Percentiles rank a stretch among this genome's conserved stretches.
Evolutionary conservation across 169 alveolate species (phyloP).

Genomic region (Cardiosporidium cionae): DNA sequence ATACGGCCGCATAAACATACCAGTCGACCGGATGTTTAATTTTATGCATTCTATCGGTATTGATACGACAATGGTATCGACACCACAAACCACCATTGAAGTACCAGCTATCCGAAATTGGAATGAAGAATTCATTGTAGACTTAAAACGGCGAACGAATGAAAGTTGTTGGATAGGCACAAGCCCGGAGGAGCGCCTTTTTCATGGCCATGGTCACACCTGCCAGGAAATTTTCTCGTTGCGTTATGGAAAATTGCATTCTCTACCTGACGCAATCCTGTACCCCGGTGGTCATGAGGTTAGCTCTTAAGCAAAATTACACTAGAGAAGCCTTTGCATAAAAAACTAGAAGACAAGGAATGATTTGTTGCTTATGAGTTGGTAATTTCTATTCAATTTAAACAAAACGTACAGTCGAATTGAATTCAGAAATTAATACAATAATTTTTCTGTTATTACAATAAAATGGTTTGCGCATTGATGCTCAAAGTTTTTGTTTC

Average conservation of each 20-base stretch:
- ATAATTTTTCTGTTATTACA: not conserved
- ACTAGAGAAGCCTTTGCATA: not conserved
- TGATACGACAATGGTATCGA: not conserved
- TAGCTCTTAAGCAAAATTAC: not conserved
- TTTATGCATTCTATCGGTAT: too few species aligned
- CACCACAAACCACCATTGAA: not conserved
- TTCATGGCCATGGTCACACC: slow-evolving; percentile 29
- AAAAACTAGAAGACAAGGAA: not conserved
- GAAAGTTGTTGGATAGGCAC: too few species aligned
- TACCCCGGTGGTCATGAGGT: slow-evolving; percentile 30
- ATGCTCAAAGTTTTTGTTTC: not conserved
- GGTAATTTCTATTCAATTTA: not conserved
- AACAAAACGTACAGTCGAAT: not conserved
- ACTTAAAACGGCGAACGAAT: too few species aligned
- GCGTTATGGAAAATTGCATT: slow-evolving; percentile 9
- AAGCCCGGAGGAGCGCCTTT: slow-evolving; percentile 3
- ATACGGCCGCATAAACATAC: too few species aligned
- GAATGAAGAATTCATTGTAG: too few species aligned
- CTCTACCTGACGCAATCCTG: slow-evolving; percentile 16
- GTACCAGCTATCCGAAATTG: not conserved
- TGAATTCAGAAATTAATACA: not conserved
- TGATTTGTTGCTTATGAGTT: not conserved
- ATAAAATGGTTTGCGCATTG: not conserved
- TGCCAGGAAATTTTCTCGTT: slow-evolving; percentile 15
- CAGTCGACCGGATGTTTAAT: too few species aligned